Percentiles rank a stretch among this genome's conserved stretches.
phyloP scores from a whole-genome alignment of 2,329 filamentous ascomycete genomes.

The Diaporthe sp. region DNA sequence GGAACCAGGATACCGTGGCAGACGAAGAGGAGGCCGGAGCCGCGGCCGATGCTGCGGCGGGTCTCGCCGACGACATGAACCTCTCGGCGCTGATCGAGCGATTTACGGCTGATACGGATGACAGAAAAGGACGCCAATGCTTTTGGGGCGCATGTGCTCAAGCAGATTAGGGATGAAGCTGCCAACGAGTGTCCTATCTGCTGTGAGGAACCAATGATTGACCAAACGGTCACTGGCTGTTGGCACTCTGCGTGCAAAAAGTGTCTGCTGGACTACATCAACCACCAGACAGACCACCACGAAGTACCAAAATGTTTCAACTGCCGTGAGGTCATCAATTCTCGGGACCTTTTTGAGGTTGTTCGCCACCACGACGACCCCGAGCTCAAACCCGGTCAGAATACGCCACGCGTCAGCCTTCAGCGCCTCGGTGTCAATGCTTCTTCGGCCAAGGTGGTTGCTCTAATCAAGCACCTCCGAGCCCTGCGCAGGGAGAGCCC shows the following conservation, averaged over 20 bases:
- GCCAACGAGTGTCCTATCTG: slow-evolving; percentile 94
- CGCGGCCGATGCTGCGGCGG: slow-evolving; percentile 81
- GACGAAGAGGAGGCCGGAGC: slow-evolving; percentile 88
- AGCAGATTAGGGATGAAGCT: slow-evolving; percentile 91
- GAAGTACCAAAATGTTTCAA: slow-evolving; percentile 87
- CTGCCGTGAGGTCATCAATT: slow-evolving; percentile 85
- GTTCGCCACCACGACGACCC: slow-evolving; percentile 78
- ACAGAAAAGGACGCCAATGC: slow-evolving; percentile 71
- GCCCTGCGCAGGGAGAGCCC: slow-evolving; percentile 73
- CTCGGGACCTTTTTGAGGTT: slow-evolving; percentile 91
- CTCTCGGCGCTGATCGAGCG: slow-evolving; percentile 84
- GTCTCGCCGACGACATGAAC: slow-evolving; percentile 95
- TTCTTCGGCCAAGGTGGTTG: slow-evolving; percentile 89
- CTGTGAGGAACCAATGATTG: slow-evolving; percentile 88
- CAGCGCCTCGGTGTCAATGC: slow-evolving; percentile 70
- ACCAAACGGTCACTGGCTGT: slow-evolving; percentile 93
- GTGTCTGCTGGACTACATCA: slow-evolving; percentile 90
- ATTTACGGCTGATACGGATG: slow-evolving; percentile 78
- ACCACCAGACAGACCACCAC: slow-evolving; percentile 83
- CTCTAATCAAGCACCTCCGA: slow-evolving; percentile 81
- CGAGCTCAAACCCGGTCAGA: slow-evolving; percentile 51
- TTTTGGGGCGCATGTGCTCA: slow-evolving; percentile 88
- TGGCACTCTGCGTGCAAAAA: slow-evolving; percentile 98
- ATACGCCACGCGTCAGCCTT: slow-evolving; percentile 64
- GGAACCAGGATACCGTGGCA: slow-evolving; percentile 84